Percentiles rank a stretch among this genome's conserved stretches.
Evolutionary conservation across 2,329 filamentous ascomycete genomes (phyloP).

Genomic region (Curvularia lunata): DNA sequence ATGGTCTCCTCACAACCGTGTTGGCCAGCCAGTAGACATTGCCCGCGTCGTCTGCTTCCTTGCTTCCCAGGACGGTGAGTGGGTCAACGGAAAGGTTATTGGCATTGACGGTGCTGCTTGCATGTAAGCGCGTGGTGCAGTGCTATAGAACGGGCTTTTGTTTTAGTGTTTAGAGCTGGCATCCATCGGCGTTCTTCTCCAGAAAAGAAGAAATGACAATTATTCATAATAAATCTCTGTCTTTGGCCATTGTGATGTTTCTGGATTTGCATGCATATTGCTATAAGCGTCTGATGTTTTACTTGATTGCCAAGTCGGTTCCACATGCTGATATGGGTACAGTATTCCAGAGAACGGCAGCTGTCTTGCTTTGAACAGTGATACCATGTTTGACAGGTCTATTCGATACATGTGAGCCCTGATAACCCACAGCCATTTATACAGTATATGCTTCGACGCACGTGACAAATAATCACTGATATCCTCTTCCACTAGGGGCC

Average conservation of each 20-base stretch:
- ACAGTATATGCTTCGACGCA: neutral
- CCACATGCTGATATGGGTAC: too few relatives aligned
- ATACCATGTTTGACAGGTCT: neutral
- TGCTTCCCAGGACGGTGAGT: constrained; percentile 64
- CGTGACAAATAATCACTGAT: constrained; percentile 7
- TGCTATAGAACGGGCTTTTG: constrained; percentile 7
- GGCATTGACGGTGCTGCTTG: constrained; percentile 55
- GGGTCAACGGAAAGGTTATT: constrained; percentile 62
- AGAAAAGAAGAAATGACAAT: constrained; percentile 12
- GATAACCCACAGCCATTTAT: neutral
- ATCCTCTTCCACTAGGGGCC: constrained; percentile 26
- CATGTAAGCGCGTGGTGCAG: constrained; percentile 42
- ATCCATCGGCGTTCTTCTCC: constrained; percentile 16
- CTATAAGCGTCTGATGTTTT: neutral
- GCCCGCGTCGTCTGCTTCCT: constrained; percentile 69
- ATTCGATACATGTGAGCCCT: neutral
- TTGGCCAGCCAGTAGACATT: constrained; percentile 71
- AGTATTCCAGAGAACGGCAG: too few relatives aligned
- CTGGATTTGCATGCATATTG: neutral
- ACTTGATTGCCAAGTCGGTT: too few relatives aligned
- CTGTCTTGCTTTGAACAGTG: neutral
- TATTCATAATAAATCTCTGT: neutral
- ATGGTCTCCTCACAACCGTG: constrained; percentile 69
- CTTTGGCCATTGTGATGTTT: neutral
- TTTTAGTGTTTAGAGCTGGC: constrained; percentile 13